A percentile compares a stretch with the other conserved stretches of the same genome.
phyloP scores from a whole-genome alignment of 2,329 filamentous ascomycete species.

The Triangularia setosa region DNA sequence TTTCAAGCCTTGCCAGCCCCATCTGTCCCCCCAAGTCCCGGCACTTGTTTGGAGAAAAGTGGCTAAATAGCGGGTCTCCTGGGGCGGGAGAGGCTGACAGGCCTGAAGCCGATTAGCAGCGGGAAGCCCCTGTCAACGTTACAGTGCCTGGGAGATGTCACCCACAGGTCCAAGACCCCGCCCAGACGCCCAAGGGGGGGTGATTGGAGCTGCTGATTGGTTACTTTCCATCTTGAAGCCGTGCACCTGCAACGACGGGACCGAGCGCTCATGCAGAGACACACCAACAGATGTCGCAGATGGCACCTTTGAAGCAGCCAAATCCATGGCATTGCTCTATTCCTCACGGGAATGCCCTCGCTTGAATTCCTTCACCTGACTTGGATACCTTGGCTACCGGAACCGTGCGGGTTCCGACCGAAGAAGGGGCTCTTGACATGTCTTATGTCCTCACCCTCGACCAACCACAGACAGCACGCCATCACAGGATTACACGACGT shows the following conservation, averaged over 20 bases:
- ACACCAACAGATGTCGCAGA: slow-evolving; percentile 4
- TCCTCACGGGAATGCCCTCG: not conserved
- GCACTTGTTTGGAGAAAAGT: slow-evolving; percentile 2
- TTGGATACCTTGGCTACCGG: slow-evolving; percentile 11
- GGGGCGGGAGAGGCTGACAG: slow-evolving; percentile 8
- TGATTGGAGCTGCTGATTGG: not conserved
- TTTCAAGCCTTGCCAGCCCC: not conserved
- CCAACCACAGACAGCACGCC: not conserved
- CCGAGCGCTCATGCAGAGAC: slow-evolving; percentile 13
- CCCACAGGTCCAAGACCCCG: not conserved
- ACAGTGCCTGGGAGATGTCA: not conserved
- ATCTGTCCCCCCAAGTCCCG: not conserved
- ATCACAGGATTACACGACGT: not conserved
- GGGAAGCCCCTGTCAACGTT: not conserved
- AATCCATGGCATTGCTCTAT: slow-evolving; percentile 10
- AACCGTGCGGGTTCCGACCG: slow-evolving; percentile 13
- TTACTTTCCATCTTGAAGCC: slow-evolving; percentile 8
- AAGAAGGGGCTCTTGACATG: not conserved
- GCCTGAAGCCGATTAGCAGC: not conserved
- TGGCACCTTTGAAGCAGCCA: slow-evolving; percentile 14
- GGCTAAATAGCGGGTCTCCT: slow-evolving; percentile 11
- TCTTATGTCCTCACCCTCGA: not conserved
- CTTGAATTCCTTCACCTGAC: not conserved
- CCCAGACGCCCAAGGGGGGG: slow-evolving; percentile 7
- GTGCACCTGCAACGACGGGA: slow-evolving; percentile 15